These are phyloP conservation scores for Phialophora verrucosa DNA, from an alignment of 2,329 filamentous ascomycete genomes.

Conservation along the genomic window DNA sequence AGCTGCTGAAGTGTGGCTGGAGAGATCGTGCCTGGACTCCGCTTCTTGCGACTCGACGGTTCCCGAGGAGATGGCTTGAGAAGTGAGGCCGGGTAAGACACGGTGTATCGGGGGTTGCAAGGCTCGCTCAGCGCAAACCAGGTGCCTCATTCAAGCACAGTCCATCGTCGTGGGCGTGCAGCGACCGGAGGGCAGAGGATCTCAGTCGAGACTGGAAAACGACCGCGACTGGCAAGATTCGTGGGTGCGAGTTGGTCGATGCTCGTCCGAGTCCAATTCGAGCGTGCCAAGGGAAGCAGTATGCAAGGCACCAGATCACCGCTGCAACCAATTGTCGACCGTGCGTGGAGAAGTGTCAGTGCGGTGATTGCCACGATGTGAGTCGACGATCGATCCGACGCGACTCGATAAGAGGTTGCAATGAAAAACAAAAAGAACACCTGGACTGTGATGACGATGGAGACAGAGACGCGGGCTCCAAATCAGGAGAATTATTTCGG, in stretches of 20 bases:
- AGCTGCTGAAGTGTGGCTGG: slow-evolving; percentile 1
- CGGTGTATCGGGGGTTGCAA: slow-evolving; percentile 21
- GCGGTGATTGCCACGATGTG: slow-evolving; percentile 13
- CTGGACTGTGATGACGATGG: slow-evolving; percentile 12
- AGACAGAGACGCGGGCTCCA: slow-evolving; percentile 5
- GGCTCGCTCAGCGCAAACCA: slow-evolving; percentile 23
- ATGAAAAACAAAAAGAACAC: slow-evolving; percentile 1
- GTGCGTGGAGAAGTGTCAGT: slow-evolving; percentile 20
- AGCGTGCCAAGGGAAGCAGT: slow-evolving; percentile 25
- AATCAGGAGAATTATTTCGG: slow-evolving; percentile 22
- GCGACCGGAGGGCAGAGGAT: slow-evolving; percentile 8
- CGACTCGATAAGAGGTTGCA: not conserved
- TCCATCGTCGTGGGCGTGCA: slow-evolving; percentile 22
- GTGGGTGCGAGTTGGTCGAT: slow-evolving; percentile 28
- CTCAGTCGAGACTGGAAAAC: slow-evolving; percentile 3
- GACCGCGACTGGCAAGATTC: slow-evolving; percentile 7
- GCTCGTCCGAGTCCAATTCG: slow-evolving; percentile 21
- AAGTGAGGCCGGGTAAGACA: slow-evolving; percentile 20
- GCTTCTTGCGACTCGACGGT: slow-evolving; percentile 22
- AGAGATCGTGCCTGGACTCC: not conserved
- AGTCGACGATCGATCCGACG: slow-evolving; percentile 1
- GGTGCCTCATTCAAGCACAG: slow-evolving; percentile 27
- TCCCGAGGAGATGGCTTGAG: slow-evolving; percentile 2
- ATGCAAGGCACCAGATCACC: slow-evolving; percentile 27
- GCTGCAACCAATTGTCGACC: slow-evolving; percentile 11